Conservation (phyloP, 352 stramenopile species). For the Globisporangium orthogonon region DNA sequence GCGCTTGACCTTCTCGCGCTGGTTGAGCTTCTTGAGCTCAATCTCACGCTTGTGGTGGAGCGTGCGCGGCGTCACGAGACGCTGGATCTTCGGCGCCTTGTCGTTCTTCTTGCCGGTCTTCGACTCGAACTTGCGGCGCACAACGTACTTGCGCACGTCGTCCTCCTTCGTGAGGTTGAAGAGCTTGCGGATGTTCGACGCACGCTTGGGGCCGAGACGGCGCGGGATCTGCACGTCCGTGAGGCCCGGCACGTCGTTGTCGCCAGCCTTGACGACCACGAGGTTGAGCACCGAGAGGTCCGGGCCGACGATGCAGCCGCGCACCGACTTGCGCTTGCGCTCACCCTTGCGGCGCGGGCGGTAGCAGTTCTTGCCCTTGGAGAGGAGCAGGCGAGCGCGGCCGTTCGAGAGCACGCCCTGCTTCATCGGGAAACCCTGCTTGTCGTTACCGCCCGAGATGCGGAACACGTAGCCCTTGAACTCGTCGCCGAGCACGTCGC, state of each 20-base stretch:
- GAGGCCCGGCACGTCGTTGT: conserved; percentile 94
- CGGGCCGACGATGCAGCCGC: conserved; percentile 98
- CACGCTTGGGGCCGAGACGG: conserved; percentile 98
- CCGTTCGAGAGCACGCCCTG: conserved; percentile 99
- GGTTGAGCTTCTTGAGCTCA: conserved; percentile 75
- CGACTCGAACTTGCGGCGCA: conserved; percentile 97
- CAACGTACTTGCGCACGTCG: conserved; percentile 99
- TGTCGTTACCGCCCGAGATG: conserved; percentile 99
- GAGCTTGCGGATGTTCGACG: conserved; percentile 99
- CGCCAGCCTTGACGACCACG: conserved; percentile 97
- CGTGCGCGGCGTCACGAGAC: conserved; percentile 96
- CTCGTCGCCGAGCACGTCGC: conserved; percentile 97
- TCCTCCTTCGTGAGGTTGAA: conserved; percentile 99
- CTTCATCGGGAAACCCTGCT: conserved; percentile 99
- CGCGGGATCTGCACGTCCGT: conserved; percentile 95
- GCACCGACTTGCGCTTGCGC: conserved; percentile 98
- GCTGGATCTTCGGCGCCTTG: conserved; percentile 99
- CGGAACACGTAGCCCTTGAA: conserved; percentile 99
- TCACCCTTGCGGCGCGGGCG: conserved; percentile 92
- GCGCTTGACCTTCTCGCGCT: conserved; percentile 89
- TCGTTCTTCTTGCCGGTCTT: conserved; percentile 98
- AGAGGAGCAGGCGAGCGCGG: conserved; percentile 97
- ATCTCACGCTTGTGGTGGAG: conserved; percentile 96
- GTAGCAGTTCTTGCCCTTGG: conserved; percentile 98
- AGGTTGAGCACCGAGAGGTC: conserved; percentile 99